Conservation (phyloP, 2,329 filamentous ascomycete species). For the Cercospora janseana region DNA sequence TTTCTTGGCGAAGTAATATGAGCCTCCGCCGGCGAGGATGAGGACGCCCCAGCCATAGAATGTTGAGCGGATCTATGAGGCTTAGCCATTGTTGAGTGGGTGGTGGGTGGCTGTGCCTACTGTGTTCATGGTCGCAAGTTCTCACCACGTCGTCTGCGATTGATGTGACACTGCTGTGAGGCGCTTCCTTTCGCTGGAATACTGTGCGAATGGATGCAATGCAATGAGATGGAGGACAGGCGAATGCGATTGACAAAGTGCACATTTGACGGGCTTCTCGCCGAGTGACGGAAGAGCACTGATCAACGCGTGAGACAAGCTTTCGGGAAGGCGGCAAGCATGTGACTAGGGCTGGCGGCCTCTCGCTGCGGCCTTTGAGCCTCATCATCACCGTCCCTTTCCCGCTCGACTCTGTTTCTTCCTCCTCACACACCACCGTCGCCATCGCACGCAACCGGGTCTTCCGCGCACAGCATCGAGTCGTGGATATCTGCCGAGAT, state of each 20-base stretch:
- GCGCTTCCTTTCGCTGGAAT: neutral
- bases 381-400: neutral
- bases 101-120: neutral
- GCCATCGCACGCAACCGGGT: neutral
- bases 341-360: neutral
- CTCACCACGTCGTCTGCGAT: too few species aligned
- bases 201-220: neutral
- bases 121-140: constrained; percentile 1
- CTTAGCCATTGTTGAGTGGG: constrained; percentile 1
- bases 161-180: neutral
- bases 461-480: neutral
- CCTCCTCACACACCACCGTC: neutral
- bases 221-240: neutral
- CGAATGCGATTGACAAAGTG: neutral
- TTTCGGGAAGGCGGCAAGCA: constrained; percentile 6
- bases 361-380: neutral
- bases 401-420: neutral
- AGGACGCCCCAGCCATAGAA: constrained; percentile 88
- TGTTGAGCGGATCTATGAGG: constrained; percentile 31
- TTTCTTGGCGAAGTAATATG: constrained; percentile 94
- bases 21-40: constrained; percentile 80
- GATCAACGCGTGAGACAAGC: neutral
- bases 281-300: constrained; percentile 6
- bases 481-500: constrained; percentile 24
- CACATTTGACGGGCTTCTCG: constrained; percentile 3